Conservation (phyloP, 805 yeast species). For the Yarrowia sp. region DNA sequence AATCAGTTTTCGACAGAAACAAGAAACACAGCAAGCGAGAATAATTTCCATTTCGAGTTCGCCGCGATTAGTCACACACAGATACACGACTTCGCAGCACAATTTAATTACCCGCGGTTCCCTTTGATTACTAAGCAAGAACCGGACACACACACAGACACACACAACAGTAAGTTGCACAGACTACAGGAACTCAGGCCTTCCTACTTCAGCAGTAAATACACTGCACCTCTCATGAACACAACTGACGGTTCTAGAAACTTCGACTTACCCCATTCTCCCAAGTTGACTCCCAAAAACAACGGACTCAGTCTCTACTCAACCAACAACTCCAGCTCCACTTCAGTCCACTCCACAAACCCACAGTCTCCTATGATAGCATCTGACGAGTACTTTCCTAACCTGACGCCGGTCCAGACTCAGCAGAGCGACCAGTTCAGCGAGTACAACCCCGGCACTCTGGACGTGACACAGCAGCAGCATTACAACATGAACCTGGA, state of each 20-base stretch:
- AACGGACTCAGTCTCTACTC: conserved; percentile 36
- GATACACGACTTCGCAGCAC: conserved; percentile 15
- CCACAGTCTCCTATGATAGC: conserved; percentile 38
- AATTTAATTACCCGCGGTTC: not conserved
- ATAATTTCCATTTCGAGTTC: not conserved
- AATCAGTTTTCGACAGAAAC: conserved; percentile 10
- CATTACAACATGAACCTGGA: conserved; percentile 21
- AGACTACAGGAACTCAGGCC: not conserved
- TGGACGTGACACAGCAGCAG: conserved; percentile 36
- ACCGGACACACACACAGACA: not conserved
- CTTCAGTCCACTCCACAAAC: conserved; percentile 25
- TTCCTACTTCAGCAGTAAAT: conserved; percentile 3
- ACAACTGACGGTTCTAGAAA: conserved; percentile 38
- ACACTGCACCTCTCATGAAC: conserved; percentile 32
- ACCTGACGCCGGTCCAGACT: conserved; percentile 38
- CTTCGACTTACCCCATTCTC: conserved; percentile 37
- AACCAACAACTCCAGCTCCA: conserved; percentile 30
- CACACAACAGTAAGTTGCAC: conserved; percentile 22
- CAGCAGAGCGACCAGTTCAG: conserved; percentile 25
- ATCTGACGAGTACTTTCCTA: conserved; percentile 37
- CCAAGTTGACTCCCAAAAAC: conserved; percentile 37
- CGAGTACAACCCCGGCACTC: conserved; percentile 27
- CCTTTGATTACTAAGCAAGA: conserved; percentile 19
- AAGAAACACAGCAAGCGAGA: not conserved
- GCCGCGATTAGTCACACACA: conserved; percentile 9